Evolutionary conservation across 2,329 filamentous ascomycete genomes (phyloP).

Genomic region (Fusarium coffeatum): DNA sequence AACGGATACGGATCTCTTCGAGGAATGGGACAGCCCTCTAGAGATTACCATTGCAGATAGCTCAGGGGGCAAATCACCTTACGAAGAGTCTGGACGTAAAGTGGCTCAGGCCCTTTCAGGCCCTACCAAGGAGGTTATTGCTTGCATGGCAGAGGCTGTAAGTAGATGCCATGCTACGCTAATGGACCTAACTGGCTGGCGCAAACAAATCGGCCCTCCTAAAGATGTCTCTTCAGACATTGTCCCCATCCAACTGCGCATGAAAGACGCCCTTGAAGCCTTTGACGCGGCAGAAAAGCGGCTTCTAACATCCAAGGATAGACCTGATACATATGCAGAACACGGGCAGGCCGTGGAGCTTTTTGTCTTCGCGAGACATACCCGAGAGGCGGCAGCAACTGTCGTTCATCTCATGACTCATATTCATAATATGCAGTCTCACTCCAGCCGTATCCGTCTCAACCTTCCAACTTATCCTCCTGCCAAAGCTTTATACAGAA

Average conservation of each 20-base stretch:
- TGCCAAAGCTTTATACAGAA: constrained; percentile 63
- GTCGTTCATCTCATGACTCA: constrained; percentile 61
- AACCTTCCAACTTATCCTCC: constrained; percentile 66
- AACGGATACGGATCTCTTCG: constrained; percentile 60
- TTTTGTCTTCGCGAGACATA: constrained; percentile 66
- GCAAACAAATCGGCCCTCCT: constrained; percentile 60
- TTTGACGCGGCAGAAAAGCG: constrained; percentile 62
- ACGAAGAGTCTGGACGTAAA: constrained; percentile 38
- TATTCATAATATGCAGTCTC: constrained; percentile 60
- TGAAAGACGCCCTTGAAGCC: constrained; percentile 57
- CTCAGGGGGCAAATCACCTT: constrained; percentile 6
- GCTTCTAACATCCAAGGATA: constrained; percentile 58
- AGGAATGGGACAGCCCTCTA: constrained; percentile 41
- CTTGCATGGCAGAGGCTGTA: constrained; percentile 59
- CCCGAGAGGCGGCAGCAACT: constrained; percentile 63
- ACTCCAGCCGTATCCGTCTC: constrained; percentile 54
- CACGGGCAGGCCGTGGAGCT: constrained; percentile 63
- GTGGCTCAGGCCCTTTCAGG: constrained; percentile 53
- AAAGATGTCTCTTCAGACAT: constrained; percentile 57
- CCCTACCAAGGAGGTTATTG: constrained; percentile 60
- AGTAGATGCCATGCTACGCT: constrained; percentile 62
- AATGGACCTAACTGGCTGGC: constrained; percentile 65
- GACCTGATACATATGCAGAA: constrained; percentile 59
- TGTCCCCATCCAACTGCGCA: constrained; percentile 51
- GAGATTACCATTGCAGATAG: constrained; percentile 31